phyloP scores from a whole-genome alignment of 73 alveolate genomes.

The Paramecium octaurelia region DNA sequence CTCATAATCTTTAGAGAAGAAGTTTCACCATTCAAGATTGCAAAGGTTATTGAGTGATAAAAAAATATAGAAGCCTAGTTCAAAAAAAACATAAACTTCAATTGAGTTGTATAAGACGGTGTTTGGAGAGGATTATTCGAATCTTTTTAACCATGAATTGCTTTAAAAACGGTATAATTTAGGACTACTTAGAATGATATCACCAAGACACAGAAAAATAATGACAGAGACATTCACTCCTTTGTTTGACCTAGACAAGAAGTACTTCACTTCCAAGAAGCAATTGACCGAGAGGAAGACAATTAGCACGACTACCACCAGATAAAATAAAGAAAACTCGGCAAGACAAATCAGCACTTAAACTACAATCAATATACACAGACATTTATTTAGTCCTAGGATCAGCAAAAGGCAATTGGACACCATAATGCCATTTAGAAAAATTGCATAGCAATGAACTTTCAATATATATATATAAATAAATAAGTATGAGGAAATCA shows the following conservation, averaged over 20 bases:
- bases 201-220: background rate
- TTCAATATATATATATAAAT: too few relatives aligned
- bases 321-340: background rate
- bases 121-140: background rate
- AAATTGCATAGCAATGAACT: background rate
- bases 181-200: background rate
- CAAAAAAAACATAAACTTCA: background rate
- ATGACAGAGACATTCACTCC: background rate
- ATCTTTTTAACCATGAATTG: background rate
- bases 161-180: background rate
- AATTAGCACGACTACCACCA: background rate
- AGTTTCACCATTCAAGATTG: background rate
- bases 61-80: background rate
- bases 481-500: background rate
- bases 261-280: background rate
- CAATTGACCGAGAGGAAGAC: background rate
- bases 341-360: background rate
- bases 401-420: background rate
- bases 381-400: background rate
- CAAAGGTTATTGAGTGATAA: background rate
- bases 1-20: background rate
- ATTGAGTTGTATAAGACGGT: background rate
- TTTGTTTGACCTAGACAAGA: background rate
- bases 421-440: background rate
- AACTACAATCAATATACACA: background rate